Evolutionary conservation across 2,329 filamentous ascomycete species (phyloP).

Genomic region (Cadophora sp.): DNA sequence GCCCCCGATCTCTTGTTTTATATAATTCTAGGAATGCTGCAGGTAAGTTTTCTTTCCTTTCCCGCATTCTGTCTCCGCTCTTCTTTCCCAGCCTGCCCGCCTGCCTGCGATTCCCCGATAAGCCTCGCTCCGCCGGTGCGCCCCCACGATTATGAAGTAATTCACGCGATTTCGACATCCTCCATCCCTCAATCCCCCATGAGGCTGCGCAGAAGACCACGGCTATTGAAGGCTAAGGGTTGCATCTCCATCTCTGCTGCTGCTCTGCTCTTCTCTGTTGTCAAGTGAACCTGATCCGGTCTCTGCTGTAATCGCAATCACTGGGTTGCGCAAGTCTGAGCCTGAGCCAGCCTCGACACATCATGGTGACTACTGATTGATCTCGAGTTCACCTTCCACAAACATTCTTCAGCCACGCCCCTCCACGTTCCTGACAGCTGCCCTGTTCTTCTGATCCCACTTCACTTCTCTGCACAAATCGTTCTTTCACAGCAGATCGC

Average conservation of each 20-base stretch:
- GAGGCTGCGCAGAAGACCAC: constrained; percentile 18
- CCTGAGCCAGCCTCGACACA: constrained; percentile 16
- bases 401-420: not conserved
- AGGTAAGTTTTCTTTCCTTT: constrained; percentile 42
- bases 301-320: constrained; percentile 18
- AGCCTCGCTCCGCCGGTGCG: constrained; percentile 27
- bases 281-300: constrained; percentile 24
- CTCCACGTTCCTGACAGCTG: not conserved
- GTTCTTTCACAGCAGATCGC: constrained; percentile 10
- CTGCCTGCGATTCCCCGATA: constrained; percentile 25
- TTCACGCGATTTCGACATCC: constrained; percentile 28
- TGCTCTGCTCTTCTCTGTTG: not conserved
- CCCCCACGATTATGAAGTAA: constrained; percentile 34
- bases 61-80: not conserved
- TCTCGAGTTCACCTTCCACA: constrained; percentile 20
- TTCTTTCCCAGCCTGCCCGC: not conserved
- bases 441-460: not conserved
- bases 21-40: constrained; percentile 43
- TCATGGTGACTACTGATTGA: constrained; percentile 24
- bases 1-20: constrained; percentile 21
- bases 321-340: constrained; percentile 20
- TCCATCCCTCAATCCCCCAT: not conserved
- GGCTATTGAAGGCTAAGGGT: not conserved
- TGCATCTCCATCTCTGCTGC: not conserved
- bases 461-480: not conserved